These are phyloP conservation scores for Lanmaoa pseudosensibilis DNA, from an alignment of 768 basidiomycete species.

Conservation along the genomic window DNA sequence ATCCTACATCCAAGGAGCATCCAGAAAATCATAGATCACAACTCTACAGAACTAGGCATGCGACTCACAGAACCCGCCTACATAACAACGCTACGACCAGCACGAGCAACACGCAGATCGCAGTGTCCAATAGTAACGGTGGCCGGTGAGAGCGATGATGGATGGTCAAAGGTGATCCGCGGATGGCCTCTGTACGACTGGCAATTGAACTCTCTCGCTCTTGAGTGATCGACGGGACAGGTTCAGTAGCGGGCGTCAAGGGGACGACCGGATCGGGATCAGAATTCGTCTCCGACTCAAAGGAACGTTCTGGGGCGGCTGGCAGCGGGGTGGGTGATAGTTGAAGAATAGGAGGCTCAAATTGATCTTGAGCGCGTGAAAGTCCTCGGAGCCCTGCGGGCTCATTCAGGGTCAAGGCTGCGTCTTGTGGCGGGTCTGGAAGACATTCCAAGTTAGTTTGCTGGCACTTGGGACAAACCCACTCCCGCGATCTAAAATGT, in stretches of 20 bases:
- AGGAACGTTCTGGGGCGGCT: conserved; percentile 21
- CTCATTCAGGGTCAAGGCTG: conserved; percentile 16
- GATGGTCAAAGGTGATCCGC: conserved; percentile 15
- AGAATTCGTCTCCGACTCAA: conserved; percentile 9
- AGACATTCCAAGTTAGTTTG: conserved; percentile 66
- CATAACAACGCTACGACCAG: conserved; percentile 68
- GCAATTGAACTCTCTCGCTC: conserved; percentile 11
- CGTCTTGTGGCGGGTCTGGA: conserved; percentile 54
- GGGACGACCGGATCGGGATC: conserved; percentile 20
- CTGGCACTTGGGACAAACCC: conserved; percentile 76
- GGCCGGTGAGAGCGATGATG: conserved; percentile 38
- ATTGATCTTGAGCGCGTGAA: conserved; percentile 14
- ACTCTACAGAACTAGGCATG: conserved; percentile 12
- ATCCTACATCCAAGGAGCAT: conserved; percentile 13
- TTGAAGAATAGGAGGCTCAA: conserved; percentile 17
- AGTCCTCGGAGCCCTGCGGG: conserved; percentile 25
- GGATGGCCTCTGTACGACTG: conserved; percentile 15
- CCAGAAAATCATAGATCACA: conserved; percentile 24
- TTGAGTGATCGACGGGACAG: conserved; percentile 7
- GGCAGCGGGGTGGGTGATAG: conserved; percentile 15
- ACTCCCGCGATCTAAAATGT: conserved; percentile 66
- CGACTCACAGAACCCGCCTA: conserved; percentile 49
- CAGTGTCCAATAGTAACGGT: conserved; percentile 68
- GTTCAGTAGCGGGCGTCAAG: conserved; percentile 16
- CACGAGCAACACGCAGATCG: conserved; percentile 71